Evolutionary conservation across 768 basidiomycete genomes (phyloP).

Genomic region (Suillus occidentalis): DNA sequence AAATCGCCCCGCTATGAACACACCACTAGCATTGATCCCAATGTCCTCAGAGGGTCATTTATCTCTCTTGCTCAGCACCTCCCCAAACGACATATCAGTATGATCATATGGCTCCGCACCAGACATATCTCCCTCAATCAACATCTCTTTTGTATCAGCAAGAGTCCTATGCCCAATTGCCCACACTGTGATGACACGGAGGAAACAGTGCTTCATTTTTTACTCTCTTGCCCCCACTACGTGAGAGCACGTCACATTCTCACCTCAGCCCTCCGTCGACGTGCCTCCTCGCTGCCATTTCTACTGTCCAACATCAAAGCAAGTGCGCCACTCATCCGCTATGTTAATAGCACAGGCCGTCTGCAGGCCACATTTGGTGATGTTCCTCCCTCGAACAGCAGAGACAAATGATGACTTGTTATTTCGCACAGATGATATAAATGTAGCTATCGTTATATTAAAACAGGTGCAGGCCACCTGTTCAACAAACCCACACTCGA

Average conservation of each 20-base stretch:
- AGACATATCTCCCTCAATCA: slow-evolving; percentile 31
- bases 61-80: slow-evolving; percentile 8
- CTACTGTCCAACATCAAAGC: not conserved
- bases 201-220: slow-evolving; percentile 34
- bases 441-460: too few species aligned
- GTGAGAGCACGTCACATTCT: not conserved
- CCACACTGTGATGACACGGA: slow-evolving; percentile 14
- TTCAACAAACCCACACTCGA: too few species aligned
- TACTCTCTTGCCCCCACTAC: slow-evolving; percentile 28
- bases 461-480: too few species aligned
- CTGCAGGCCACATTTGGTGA: not conserved
- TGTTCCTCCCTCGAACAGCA: too few species aligned
- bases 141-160: slow-evolving; percentile 29
- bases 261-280: not conserved
- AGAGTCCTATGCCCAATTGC: slow-evolving; percentile 26
- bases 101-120: slow-evolving; percentile 32
- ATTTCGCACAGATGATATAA: too few species aligned
- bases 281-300: fast-evolving
- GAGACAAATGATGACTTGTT: too few species aligned
- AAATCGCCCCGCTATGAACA: not conserved
- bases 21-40: not conserved
- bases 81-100: slow-evolving; percentile 16
- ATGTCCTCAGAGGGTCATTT: not conserved
- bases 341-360: not conserved
- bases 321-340: not conserved